Percentiles rank a stretch among this genome's conserved stretches.
These are phyloP conservation scores for Cryptosporidium muris DNA, from an alignment of 169 alveolate species.

Conservation along the genomic window DNA sequence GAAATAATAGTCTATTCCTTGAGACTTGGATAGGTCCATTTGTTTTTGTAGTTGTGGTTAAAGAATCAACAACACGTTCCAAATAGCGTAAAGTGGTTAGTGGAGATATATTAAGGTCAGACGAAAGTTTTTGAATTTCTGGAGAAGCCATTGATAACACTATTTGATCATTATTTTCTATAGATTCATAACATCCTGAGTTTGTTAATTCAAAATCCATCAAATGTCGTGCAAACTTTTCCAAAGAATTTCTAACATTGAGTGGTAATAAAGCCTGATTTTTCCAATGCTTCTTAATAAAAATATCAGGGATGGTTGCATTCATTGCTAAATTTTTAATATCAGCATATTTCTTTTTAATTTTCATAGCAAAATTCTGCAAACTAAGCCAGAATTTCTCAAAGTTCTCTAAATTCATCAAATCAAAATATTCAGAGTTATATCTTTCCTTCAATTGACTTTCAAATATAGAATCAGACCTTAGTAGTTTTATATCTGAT, in stretches of 20 bases:
- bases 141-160: constrained; percentile 65
- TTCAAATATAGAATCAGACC: too few species aligned
- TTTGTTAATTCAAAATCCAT: not conserved
- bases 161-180: not conserved
- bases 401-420: constrained; percentile 6
- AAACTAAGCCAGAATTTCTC: constrained; percentile 32
- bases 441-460: too few species aligned
- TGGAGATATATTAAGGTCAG: constrained; percentile 17
- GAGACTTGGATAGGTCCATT: not conserved
- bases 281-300: constrained; percentile 59
- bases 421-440: not conserved
- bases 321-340: not conserved
- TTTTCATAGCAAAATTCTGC: constrained; percentile 16
- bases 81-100: constrained; percentile 25
- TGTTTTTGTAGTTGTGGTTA: constrained; percentile 2
- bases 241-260: constrained; percentile 26
- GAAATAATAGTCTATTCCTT: constrained; percentile 26
- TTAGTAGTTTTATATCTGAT: not conserved
- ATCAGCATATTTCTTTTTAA: constrained; percentile 9
- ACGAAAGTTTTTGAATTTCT: constrained; percentile 41
- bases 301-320: constrained; percentile 18
- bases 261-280: constrained; percentile 19
- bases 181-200: not conserved
- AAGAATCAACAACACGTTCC: constrained; percentile 66
- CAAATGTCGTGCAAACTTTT: constrained; percentile 35